A percentile compares a stretch with the other conserved stretches of the same genome.
These are phyloP conservation scores for Camellia sinensis DNA, from an alignment of 148 eudicot species.

Conservation along the genomic window DNA sequence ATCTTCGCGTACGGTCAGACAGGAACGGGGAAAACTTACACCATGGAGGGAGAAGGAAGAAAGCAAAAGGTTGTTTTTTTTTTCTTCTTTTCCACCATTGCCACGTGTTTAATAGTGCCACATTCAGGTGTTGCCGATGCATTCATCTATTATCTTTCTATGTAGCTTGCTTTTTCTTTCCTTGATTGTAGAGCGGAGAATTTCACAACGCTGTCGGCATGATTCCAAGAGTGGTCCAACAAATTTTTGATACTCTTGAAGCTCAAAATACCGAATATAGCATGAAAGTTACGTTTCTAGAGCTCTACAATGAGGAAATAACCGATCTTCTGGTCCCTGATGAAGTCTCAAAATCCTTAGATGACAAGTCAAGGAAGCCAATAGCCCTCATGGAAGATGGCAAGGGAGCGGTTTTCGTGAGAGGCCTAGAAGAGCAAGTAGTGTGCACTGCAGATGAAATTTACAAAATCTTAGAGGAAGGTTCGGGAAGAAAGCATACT, in stretches of 20 bases:
- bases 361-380: conserved; percentile 37
- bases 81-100: neutral
- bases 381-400: conserved; percentile 49
- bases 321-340: conserved; percentile 37
- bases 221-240: conserved; percentile 36
- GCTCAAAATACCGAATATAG: conserved; percentile 35
- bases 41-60: conserved; percentile 39
- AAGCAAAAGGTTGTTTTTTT: conserved; percentile 15
- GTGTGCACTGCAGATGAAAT: conserved; percentile 34
- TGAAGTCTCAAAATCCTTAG: conserved; percentile 21
- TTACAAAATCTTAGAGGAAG: conserved; percentile 32
- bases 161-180: neutral
- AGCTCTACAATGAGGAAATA: conserved; percentile 50
- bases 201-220: conserved; percentile 34
- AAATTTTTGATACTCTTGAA: conserved; percentile 38
- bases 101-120: neutral
- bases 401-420: conserved; percentile 37
- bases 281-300: conserved; percentile 40
- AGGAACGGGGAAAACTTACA: conserved; percentile 43
- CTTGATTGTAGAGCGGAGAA: conserved; percentile 26
- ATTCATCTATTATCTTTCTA: no score
- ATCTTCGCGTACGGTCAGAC: conserved; percentile 39
- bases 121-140: no score
- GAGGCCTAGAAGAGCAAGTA: conserved; percentile 40
- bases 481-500: conserved; percentile 29